A percentile compares a stretch with the other conserved stretches of the same genome.
Conservation (phyloP, 2,329 filamentous ascomycete genomes). For the Trichophaea hybrida region DNA sequence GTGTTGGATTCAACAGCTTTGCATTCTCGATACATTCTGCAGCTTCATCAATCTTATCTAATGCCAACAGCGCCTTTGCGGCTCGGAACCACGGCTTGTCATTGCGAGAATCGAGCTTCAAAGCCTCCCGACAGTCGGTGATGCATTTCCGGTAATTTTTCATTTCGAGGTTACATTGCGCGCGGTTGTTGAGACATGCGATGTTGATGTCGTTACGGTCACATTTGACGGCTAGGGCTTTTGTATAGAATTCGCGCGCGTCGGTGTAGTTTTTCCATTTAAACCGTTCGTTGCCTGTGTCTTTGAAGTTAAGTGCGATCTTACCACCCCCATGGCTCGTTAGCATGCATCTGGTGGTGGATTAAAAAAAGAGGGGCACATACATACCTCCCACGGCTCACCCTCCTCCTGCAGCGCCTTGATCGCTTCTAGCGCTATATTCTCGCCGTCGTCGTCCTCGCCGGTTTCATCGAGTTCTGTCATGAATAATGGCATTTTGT, state of each 20-base stretch:
- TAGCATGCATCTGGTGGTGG: too few species aligned
- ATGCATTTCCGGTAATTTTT: constrained; percentile 41
- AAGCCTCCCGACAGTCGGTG: constrained; percentile 64
- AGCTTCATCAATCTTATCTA: constrained; percentile 67
- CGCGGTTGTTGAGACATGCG: constrained; percentile 70
- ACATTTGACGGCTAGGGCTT: constrained; percentile 58
- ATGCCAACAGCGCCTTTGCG: constrained; percentile 58
- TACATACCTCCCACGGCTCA: constrained; percentile 52
- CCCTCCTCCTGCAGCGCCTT: constrained; percentile 88
- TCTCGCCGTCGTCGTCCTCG: constrained; percentile 32
- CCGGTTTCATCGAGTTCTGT: constrained; percentile 77
- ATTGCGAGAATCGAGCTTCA: constrained; percentile 65
- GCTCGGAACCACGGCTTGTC: constrained; percentile 87
- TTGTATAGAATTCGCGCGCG: constrained; percentile 81
- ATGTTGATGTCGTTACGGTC: constrained; percentile 46
- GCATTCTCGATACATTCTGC: constrained; percentile 64
- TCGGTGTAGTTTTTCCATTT: constrained; percentile 58
- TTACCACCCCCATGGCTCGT: too few species aligned
- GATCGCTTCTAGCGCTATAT: constrained; percentile 54
- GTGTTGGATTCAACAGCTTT: constrained; percentile 54
- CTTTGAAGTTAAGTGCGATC: constrained; percentile 20
- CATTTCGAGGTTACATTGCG: constrained; percentile 75
- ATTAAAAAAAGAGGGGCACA: too few species aligned
- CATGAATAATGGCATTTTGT: constrained; percentile 82
- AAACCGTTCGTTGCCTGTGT: constrained; percentile 66